Evolutionary conservation across 106 monocot genomes (phyloP), one percentile per base, ranked within the genome.

Genomic region (Triglochin maritima): DNA sequence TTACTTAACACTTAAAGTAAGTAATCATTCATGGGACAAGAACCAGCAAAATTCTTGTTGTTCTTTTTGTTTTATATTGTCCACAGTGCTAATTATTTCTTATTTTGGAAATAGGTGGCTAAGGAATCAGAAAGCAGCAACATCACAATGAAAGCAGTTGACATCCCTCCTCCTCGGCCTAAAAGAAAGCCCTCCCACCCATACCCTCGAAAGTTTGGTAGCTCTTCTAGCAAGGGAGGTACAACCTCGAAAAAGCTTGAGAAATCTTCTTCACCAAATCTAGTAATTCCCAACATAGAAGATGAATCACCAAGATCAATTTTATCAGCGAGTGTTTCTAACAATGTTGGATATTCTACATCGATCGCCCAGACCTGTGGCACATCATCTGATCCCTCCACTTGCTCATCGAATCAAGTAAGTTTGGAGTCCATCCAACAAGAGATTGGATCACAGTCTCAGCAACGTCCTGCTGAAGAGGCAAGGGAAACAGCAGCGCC

Each of bases 81-180:
- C 7, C 52, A 52, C 11, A 1, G 52, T 46, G 46, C 64, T 46
- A 10, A 43, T 6, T 47, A 9, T 13, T 43, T 71, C 51, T 49
- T 12, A 44, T 60, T 5, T 63, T 47, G 43, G 2, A 4, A 7
- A 56, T 59, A 90, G 90, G 86, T 89, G 16, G 64, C 46, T 1
- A 74, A 71, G 9, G 78, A 83, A 17, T 55, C 82, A 15, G 68
- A 57, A 71, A 51, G 55, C 17, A 47, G 12, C 10, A 6, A 55
- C 3, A 54, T 14, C 3, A 50, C 72, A 8, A 49, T 50, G 42
- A 84, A 82, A 14, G 55, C 72, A 6, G 76, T 88, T 41, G 83
- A 81, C 54, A 92, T 93, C 10, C 88, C 88, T 62, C 88, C 93
- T 71, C 88, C 93, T 76, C 73, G 93, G 0, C 93, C 85, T 11